Conservation (phyloP, 2,329 filamentous ascomycete species). For the Calonectria pseudoturangicola region DNA sequence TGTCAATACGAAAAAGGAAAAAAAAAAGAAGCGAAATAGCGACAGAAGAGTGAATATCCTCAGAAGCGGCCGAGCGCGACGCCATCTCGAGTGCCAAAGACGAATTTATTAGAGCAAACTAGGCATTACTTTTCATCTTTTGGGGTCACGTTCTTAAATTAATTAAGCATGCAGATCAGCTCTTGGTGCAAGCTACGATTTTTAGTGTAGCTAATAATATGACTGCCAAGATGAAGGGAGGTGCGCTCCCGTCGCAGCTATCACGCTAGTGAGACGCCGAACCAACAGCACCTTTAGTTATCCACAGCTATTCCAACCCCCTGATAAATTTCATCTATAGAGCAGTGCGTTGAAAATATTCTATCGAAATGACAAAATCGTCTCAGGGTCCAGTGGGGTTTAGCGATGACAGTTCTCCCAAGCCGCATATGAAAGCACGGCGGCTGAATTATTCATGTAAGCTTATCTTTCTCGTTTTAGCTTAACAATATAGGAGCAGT, state of each 20-base stretch:
- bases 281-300: neutral
- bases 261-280: conserved; percentile 19
- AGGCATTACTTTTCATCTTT: neutral
- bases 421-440: neutral
- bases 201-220: neutral
- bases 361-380: neutral
- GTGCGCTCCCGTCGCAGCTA: conserved; percentile 22
- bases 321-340: neutral
- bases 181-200: neutral
- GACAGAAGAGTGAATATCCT: neutral
- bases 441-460: neutral
- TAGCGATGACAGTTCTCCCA: neutral
- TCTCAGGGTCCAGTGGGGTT: neutral
- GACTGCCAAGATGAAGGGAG: conserved; percentile 23
- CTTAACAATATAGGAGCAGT: neutral
- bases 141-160: conserved; percentile 8
- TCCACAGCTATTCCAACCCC: neutral
- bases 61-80: neutral
- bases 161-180: conserved; percentile 20
- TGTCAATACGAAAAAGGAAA: conserved; percentile 6
- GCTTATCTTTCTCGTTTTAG: neutral
- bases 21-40: neutral
- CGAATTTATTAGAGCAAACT: neutral
- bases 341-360: neutral
- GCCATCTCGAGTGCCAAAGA: neutral